Percentiles rank a stretch among this genome's conserved stretches.
Evolutionary conservation across 139 green algal species (phyloP).

Genomic region (Chlamydomonas sp.): DNA sequence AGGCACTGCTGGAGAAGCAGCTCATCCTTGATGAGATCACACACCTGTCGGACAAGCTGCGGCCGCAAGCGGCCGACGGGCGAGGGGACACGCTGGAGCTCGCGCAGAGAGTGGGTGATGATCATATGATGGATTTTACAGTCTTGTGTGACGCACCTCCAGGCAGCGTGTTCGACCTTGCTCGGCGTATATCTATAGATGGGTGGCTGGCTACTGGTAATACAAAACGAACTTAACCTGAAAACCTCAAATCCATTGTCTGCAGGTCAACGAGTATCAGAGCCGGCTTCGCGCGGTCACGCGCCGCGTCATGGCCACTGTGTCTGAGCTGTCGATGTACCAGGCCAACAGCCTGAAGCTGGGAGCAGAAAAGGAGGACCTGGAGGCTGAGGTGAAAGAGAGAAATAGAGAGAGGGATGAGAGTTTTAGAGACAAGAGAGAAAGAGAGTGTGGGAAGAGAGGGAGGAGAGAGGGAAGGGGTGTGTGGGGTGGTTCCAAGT

Average conservation of each 20-base stretch:
- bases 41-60: constrained; percentile 30
- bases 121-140: too few relatives aligned
- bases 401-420: too few relatives aligned
- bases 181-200: neutral
- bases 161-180: too few relatives aligned
- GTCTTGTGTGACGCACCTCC: too few relatives aligned
- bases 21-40: constrained; percentile 71
- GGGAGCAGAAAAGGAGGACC: constrained; percentile 42
- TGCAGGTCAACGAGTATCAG: constrained; percentile 67
- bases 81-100: constrained; percentile 52
- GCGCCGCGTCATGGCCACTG: constrained; percentile 75
- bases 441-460: too few relatives aligned
- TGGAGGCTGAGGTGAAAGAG: constrained; percentile 36
- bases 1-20: constrained; percentile 72
- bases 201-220: neutral
- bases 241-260: too few relatives aligned
- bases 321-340: constrained; percentile 82
- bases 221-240: too few relatives aligned
- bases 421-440: too few relatives aligned
- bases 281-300: constrained; percentile 51
- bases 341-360: constrained; percentile 71
- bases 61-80: constrained; percentile 46
- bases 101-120: constrained; percentile 31
- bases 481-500: too few relatives aligned
- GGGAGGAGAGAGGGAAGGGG: too few relatives aligned